Evolutionary conservation across 176 grass and related monocot species (phyloP), one percentile per base, ranked within the genome.

Genomic region (Tillandsia fasciculata): DNA sequence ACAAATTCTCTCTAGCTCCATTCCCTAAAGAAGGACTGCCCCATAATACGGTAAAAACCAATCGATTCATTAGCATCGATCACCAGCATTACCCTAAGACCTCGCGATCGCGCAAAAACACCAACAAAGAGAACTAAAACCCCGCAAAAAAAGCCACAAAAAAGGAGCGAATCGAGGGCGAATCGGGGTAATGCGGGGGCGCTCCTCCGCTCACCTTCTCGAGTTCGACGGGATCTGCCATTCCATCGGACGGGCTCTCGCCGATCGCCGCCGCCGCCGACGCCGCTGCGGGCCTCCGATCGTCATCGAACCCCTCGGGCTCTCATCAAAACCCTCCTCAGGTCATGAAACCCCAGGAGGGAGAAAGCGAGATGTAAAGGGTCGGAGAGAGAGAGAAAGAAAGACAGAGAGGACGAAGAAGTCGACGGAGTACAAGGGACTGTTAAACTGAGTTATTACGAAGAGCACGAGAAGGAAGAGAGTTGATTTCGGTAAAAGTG

Each of bases 171-270:
- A 51, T 70, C 48, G 26, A 11, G 26, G 7, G 27, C 2, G 56
- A 29, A 77, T 50, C 68, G 49, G 51, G 7, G 6, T 63, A 71
- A 57, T 53, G 12, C 52, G 14, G 50, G 3, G 23, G 7, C 8
- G 26, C 70, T 11, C 33, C n/a, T 48, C 33, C 14, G 56, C 65
- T 67, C 65, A 95, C 91, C 91, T 95, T 95, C 71, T 90, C 87
- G 75, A 82, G 84, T 83, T 90, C 87, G 77, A 80, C 72, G 83
- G 76, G 91, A 95, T 95, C 91, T 95, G 87, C 91, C 91, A 95
- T 95, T 90, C 83, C 83, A 80, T 85, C 72, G 78, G 75, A 81
- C 69, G 9, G 77, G 33, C 33, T 42, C 33, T 42, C 3, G 33
- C 33, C 33, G 33, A 42, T 42, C 5, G 7, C 7, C 33, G 33